Conservation (phyloP, 108 stramenopile genomes). For the Discostella pseudostelligera region DNA sequence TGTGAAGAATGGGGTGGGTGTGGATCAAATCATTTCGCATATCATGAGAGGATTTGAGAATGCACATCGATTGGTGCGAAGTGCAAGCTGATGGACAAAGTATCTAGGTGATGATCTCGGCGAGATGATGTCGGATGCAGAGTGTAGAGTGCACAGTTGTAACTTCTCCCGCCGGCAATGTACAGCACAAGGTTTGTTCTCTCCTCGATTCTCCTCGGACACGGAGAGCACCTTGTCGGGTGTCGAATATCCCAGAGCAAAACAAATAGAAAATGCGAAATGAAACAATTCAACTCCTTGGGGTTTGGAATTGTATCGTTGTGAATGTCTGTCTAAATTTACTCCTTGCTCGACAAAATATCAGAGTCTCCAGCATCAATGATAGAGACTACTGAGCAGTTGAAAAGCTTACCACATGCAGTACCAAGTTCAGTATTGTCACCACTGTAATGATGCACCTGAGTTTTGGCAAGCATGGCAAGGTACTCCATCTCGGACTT, state of each 20-base stretch:
- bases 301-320: background rate
- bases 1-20: constrained; percentile 79
- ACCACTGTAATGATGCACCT: constrained; percentile 96
- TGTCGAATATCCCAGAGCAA: no score
- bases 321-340: constrained; percentile 21
- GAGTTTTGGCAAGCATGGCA: constrained; percentile 97
- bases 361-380: constrained; percentile 94
- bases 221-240: no score
- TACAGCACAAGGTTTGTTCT: no score
- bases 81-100: constrained; percentile 1
- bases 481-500: constrained; percentile 99
- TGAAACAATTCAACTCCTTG: no score
- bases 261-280: no score
- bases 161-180: no score
- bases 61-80: constrained; percentile 29
- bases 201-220: no score
- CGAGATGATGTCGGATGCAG: no score
- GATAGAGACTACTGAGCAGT: constrained; percentile 90
- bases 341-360: constrained; percentile 75
- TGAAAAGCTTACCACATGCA: constrained; percentile 98
- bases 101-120: no score
- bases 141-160: no score
- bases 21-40: constrained; percentile 70
- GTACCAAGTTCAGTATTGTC: constrained; percentile 97
- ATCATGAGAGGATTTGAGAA: constrained; percentile 56